phyloP scores from a whole-genome alignment of 768 basidiomycete genomes.

The Antrodiella citrinella region DNA sequence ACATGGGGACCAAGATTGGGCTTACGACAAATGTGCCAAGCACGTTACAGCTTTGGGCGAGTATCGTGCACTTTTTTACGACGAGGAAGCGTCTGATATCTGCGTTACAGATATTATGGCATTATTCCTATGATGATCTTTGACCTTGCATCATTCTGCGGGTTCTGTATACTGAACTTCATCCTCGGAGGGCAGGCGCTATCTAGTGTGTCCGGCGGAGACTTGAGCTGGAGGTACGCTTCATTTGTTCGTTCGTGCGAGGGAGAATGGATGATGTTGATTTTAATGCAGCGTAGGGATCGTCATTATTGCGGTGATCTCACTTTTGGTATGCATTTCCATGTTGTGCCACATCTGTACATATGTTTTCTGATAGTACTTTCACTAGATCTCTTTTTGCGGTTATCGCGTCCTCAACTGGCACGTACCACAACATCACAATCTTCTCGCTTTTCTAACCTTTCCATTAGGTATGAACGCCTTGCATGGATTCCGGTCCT shows the following conservation, averaged over 20 bases:
- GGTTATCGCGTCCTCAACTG: constrained; percentile 56
- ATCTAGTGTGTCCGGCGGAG: constrained; percentile 38
- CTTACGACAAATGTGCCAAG: constrained; percentile 74
- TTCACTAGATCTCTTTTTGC: constrained; percentile 51
- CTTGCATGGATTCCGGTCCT: constrained; percentile 72
- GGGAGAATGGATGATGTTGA: not conserved
- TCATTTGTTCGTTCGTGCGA: not conserved
- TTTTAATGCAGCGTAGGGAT: constrained; percentile 53
- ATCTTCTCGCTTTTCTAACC: not conserved
- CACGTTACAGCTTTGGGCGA: constrained; percentile 52
- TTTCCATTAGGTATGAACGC: constrained; percentile 53
- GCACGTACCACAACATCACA: constrained; percentile 29
- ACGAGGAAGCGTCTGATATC: constrained; percentile 29
- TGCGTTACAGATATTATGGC: constrained; percentile 44
- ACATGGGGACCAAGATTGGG: constrained; percentile 77
- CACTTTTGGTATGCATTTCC: constrained; percentile 56
- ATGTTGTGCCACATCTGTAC: too few species aligned
- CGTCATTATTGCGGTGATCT: constrained; percentile 63
- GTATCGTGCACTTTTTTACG: constrained; percentile 15
- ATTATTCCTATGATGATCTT: constrained; percentile 37
- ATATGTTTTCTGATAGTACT: not conserved
- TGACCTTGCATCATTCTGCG: constrained; percentile 43
- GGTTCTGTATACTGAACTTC: constrained; percentile 50
- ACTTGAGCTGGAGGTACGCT: constrained; percentile 45
- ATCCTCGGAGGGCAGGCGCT: constrained; percentile 59